These are phyloP conservation scores for Musa balbisiana DNA, from an alignment of 202 grass and related monocot genomes.

Conservation along the genomic window DNA sequence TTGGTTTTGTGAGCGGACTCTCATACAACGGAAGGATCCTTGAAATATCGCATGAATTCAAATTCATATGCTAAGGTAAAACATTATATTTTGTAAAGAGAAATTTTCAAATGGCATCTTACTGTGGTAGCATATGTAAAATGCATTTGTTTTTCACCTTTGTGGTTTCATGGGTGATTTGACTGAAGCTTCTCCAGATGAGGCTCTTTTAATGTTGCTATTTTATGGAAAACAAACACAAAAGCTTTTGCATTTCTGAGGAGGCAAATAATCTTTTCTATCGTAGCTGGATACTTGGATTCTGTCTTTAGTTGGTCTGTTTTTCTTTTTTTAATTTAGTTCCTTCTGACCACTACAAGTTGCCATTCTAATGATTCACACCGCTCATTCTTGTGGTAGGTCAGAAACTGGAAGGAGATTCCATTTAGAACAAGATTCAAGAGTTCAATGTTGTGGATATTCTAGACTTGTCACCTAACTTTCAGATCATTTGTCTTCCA, in stretches of 20 bases:
- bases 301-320: conserved; percentile 41
- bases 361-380: conserved; percentile 6
- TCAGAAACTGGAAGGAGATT: neutral
- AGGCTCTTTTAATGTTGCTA: conserved; percentile 57
- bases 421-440: neutral
- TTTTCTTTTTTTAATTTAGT: neutral
- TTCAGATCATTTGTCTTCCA: conserved; percentile 53
- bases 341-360: conserved; percentile 6
- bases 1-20: conserved; percentile 52
- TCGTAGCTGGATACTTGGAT: conserved; percentile 64
- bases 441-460: conserved; percentile 44
- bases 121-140: neutral
- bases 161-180: conserved; percentile 55
- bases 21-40: conserved; percentile 26
- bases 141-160: conserved; percentile 26
- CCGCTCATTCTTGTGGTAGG: conserved; percentile 4
- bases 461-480: conserved; percentile 38
- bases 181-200: conserved; percentile 44
- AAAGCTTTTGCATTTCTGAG: conserved; percentile 46
- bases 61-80: conserved; percentile 56
- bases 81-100: neutral
- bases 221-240: conserved; percentile 43
- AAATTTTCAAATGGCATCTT: neutral
- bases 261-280: conserved; percentile 53
- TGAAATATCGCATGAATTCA: conserved; percentile 44